Conservation (phyloP, 2,329 filamentous ascomycete species). For the Botrytis medusae region DNA sequence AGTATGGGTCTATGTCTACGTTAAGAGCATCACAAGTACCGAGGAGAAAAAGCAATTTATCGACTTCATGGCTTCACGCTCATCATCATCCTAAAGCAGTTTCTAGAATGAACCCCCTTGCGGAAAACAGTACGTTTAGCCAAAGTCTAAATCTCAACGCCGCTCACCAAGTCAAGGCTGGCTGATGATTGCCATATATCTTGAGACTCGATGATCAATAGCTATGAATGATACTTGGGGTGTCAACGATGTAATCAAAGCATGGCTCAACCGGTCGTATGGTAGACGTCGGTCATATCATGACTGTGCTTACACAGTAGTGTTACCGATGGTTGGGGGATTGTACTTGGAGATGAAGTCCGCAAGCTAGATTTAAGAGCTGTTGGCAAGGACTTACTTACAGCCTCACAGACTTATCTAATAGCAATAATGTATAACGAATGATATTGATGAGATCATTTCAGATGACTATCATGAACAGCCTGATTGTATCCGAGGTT, state of each 20-base stretch:
- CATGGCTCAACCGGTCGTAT: neutral
- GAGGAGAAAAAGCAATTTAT: neutral
- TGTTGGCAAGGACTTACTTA: neutral
- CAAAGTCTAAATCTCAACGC: neutral
- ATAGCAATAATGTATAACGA: neutral
- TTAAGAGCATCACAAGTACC: slow-evolving; percentile 36
- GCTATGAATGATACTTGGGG: neutral
- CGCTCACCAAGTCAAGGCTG: neutral
- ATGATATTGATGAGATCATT: slow-evolving; percentile 13
- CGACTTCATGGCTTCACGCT: neutral
- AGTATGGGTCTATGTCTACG: slow-evolving; percentile 66
- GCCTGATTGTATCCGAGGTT: neutral
- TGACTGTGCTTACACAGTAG: neutral
- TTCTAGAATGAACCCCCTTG: neutral
- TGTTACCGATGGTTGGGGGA: neutral
- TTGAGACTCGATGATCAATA: neutral
- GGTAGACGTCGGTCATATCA: neutral
- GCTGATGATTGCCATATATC: neutral
- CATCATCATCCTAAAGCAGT: neutral
- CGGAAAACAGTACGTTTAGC: neutral
- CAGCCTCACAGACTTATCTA: slow-evolving; percentile 9
- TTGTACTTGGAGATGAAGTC: neutral
- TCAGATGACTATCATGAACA: slow-evolving; percentile 11
- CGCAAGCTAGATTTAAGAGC: neutral
- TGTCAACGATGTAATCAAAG: neutral